Evolutionary conservation across 2,329 filamentous ascomycete genomes (phyloP).

Genomic region (Apiospora rasikravindrae): DNA sequence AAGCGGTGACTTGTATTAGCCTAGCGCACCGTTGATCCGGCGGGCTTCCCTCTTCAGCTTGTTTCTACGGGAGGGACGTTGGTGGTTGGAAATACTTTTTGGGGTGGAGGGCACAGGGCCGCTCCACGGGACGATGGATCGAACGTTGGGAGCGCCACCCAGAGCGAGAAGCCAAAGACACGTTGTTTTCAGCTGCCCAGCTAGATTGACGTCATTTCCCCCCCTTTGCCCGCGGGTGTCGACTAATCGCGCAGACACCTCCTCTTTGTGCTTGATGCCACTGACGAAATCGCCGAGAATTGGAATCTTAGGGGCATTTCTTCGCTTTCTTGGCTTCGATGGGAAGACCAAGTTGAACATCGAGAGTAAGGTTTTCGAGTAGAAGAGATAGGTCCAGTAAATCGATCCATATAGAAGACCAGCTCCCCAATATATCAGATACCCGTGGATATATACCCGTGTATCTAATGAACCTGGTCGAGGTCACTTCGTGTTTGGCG

Average conservation of each 20-base stretch:
- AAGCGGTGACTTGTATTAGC: conserved; percentile 6
- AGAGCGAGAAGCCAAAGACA: not conserved
- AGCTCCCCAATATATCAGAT: not conserved
- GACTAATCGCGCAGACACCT: not conserved
- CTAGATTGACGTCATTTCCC: not conserved
- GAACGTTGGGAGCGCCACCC: not conserved
- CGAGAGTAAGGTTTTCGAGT: too few relatives aligned
- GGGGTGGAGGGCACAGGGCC: not conserved
- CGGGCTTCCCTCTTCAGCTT: not conserved
- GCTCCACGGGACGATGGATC: not conserved
- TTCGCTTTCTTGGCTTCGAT: not conserved
- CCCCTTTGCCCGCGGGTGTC: not conserved
- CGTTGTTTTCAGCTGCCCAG: conserved; percentile 7
- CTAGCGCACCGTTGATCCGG: not conserved
- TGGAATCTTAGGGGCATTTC: not conserved
- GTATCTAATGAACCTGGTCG: not conserved
- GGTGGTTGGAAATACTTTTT: not conserved
- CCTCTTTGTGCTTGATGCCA: not conserved
- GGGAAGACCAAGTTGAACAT: not conserved
- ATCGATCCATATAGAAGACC: not conserved
- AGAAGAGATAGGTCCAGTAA: not conserved
- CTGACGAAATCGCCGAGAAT: conserved; percentile 7
- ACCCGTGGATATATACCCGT: not conserved
- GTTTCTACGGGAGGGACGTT: not conserved
- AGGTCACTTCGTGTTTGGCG: not conserved